Evolutionary conservation across 768 basidiomycete species (phyloP).

Genomic region (Mycena capillaripes): DNA sequence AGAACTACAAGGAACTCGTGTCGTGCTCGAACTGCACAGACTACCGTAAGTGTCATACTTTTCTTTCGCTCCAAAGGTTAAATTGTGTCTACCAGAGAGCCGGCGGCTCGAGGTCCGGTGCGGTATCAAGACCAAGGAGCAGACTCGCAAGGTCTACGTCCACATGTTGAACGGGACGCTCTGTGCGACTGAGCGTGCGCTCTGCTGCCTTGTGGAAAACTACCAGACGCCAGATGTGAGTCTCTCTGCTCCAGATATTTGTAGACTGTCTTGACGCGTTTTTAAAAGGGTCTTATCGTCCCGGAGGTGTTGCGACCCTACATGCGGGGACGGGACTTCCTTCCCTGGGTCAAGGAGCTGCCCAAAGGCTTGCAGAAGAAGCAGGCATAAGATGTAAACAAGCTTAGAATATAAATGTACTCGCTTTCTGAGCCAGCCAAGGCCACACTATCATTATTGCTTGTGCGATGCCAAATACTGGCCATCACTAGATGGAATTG

Average conservation of each 20-base stretch:
- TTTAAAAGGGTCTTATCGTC: conserved; percentile 83
- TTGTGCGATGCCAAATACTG: no score
- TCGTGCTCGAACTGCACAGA: conserved; percentile 99
- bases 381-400: conserved; percentile 50
- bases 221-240: conserved; percentile 95
- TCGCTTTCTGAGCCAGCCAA: not conserved
- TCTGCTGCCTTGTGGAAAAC: conserved; percentile 99
- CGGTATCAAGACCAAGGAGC: conserved; percentile 92
- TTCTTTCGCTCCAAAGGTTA: not conserved
- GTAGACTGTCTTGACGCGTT: not conserved
- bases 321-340: conserved; percentile 94
- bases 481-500: not conserved
- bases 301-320: conserved; percentile 94
- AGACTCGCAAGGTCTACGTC: conserved; percentile 92
- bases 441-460: not conserved
- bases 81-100: conserved; percentile 76
- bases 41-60: conserved; percentile 80
- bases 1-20: conserved; percentile 96
- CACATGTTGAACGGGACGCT: conserved; percentile 99
- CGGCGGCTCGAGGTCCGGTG: conserved; percentile 94
- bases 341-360: conserved; percentile 86
- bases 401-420: conserved; percentile 19
- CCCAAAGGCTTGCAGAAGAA: conserved; percentile 87
- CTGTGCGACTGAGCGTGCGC: conserved; percentile 95
- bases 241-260: conserved; percentile 29